Evolutionary conservation across 108 stramenopile genomes (phyloP), one percentile per base, ranked within the genome.

Genomic region (Schizochytrium sp.): DNA sequence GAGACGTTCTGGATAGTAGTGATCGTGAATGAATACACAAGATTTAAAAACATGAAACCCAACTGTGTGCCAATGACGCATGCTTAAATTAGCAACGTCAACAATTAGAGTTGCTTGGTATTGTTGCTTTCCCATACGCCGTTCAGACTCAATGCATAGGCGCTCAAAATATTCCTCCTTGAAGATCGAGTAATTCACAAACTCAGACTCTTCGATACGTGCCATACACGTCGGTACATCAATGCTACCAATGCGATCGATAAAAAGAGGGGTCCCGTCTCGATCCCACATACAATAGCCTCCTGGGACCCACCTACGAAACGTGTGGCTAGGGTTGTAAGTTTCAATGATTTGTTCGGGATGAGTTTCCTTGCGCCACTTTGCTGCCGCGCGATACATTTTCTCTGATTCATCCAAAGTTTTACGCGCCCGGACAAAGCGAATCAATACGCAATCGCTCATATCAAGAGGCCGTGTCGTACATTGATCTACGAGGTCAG

Each of bases 1-100:
- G 53, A 83, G 76, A 10, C 76, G 47, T 40, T 83, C 76, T 10
- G 76, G 76, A 42, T 83, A 83, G 55, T 83, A 83, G 28, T 46
- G 28, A 53, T 83, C 76, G 55, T 83, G 50, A 55, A 83, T 83
- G 50, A n/a, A 10, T 10, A 55, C 76, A 2, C 38, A n/a, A 0
- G 47, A n/a, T 42, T 83, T 83, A 38, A 83, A 53, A 10, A 83
- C 53, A 10, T 38, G 50, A 10, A 83, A 7, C 17, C 50, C 76
- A 10, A n/a, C n/a, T 13, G 47, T 83, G 10, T 83, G 76, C 50
- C 47, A 83, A 28, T 83, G 76, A 1, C 76, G 76, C 76, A 83
- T 83, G 76, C 50, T 55, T 10, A 83, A 53, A 17, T n/a, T 55
- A n/a, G 10, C 55, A 10, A 83, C 47, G 28, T 83, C 76, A 5